Conservation (phyloP, 179 eudicot genomes). For the Silene vulgaris region DNA sequence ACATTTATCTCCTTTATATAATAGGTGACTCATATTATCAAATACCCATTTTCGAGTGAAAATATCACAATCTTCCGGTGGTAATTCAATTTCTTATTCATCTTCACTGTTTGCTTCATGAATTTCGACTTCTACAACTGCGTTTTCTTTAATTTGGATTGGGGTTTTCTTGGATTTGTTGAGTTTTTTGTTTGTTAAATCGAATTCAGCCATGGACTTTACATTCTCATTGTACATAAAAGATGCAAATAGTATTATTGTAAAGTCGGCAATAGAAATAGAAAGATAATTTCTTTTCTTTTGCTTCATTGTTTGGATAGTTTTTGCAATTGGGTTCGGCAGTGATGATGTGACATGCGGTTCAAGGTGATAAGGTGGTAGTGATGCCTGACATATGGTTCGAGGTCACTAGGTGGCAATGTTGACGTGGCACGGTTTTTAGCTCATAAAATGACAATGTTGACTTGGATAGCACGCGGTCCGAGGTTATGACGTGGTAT, state of each 20-base stretch:
- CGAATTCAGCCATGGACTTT: constrained; percentile 85
- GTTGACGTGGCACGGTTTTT: too few species aligned
- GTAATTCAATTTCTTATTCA: constrained; percentile 46
- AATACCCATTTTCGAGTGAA: constrained; percentile 75
- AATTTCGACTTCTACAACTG: too few species aligned
- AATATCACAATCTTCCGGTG: constrained; percentile 71
- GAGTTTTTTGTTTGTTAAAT: constrained; percentile 47
- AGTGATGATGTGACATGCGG: too few species aligned
- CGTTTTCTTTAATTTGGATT: constrained; percentile 8
- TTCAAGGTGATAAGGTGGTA: too few species aligned
- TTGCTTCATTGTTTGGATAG: constrained; percentile 44
- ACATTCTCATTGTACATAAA: constrained; percentile 90
- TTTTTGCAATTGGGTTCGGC: too few species aligned
- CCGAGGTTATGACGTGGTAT: too few species aligned
- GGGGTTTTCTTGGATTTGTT: constrained; percentile 19
- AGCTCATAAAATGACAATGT: too few species aligned
- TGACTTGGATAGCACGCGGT: too few species aligned
- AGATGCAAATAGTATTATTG: constrained; percentile 60
- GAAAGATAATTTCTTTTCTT: constrained; percentile 45
- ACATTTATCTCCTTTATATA: constrained; percentile 68
- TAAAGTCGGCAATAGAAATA: constrained; percentile 51
- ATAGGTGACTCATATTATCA: constrained; percentile 63
- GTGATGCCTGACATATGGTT: too few species aligned
- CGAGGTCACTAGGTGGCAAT: too few species aligned
- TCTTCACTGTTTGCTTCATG: constrained; percentile 22